phyloP scores from a whole-genome alignment of 495 filamentous ascomycete genomes.

The Podospora anserina region DNA sequence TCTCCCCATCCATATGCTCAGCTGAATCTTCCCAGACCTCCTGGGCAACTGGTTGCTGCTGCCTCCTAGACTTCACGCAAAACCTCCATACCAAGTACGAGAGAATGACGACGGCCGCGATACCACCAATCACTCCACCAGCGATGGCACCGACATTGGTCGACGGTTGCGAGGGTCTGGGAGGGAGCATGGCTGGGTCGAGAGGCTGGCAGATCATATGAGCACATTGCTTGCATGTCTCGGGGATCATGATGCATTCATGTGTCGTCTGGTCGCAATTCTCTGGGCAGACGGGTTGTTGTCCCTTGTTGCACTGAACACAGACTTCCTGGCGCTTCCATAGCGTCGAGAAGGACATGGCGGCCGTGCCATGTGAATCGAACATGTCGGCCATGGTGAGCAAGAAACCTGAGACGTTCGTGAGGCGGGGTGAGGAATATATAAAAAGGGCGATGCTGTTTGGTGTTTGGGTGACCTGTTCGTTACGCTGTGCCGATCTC shows the following conservation, averaged over 20 bases:
- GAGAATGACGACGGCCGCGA: conserved; percentile 63
- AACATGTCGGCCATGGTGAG: neutral
- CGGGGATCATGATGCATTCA: conserved; percentile 37
- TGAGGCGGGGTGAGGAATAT: neutral
- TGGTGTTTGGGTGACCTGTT: neutral
- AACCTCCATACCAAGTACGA: conserved; percentile 83
- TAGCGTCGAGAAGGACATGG: conserved; percentile 12
- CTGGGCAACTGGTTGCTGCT: conserved; percentile 55
- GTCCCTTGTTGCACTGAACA: conserved; percentile 24
- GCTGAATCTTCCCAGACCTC: conserved; percentile 55
- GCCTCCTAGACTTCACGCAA: conserved; percentile 75
- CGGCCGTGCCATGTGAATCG: neutral
- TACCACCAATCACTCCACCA: conserved; percentile 76
- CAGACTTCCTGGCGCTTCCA: conserved; percentile 24
- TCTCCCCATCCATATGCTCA: conserved; percentile 53
- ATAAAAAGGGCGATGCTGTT: neutral
- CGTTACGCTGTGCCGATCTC: conserved; percentile 17
- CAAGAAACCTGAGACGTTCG: neutral
- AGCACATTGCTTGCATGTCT: conserved; percentile 35
- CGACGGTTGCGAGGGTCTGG: conserved; percentile 33
- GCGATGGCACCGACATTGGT: conserved; percentile 77
- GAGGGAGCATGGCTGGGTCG: conserved; percentile 26
- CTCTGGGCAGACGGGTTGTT: conserved; percentile 26
- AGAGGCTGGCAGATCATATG: conserved; percentile 38
- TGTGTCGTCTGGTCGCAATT: conserved; percentile 21